Evolutionary conservation across 345 rosid genomes (phyloP).

Genomic region (Linum lewisii): DNA sequence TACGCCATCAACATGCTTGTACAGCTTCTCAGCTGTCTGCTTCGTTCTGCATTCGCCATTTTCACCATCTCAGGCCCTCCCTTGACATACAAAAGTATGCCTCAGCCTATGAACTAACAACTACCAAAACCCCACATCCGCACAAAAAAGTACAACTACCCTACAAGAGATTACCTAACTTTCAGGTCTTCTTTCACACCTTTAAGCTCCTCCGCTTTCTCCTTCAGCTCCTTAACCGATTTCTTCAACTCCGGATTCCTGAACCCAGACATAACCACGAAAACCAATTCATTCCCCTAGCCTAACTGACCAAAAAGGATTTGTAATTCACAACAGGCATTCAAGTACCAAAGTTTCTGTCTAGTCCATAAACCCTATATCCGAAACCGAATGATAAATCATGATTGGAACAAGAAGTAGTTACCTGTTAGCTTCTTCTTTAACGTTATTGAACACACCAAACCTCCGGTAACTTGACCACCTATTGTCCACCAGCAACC

Average conservation of each 20-base stretch:
- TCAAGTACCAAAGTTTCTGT: not conserved
- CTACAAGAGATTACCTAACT: constrained; percentile 46
- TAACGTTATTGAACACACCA: constrained; percentile 64
- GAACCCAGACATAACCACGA: constrained; percentile 7
- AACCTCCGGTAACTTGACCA: constrained; percentile 36
- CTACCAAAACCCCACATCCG: constrained; percentile 10
- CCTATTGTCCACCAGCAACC: constrained; percentile 30
- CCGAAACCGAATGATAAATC: constrained; percentile 1
- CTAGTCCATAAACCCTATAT: not conserved
- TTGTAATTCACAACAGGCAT: not conserved
- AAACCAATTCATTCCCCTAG: not conserved
- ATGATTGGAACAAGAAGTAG: not conserved
- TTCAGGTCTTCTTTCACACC: constrained; percentile 62
- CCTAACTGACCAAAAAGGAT: not conserved
- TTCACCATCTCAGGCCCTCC: constrained; percentile 61
- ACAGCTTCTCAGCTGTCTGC: constrained; percentile 81
- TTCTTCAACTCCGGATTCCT: constrained; percentile 72
- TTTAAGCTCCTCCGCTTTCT: constrained; percentile 57
- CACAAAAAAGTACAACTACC: not conserved
- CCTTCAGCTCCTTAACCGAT: constrained; percentile 73
- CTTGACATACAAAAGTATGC: constrained; percentile 48
- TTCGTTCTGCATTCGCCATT: constrained; percentile 80
- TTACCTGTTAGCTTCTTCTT: constrained; percentile 67
- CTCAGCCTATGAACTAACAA: constrained; percentile 46
- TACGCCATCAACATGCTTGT: constrained; percentile 71